Conservation (phyloP, 2,329 filamentous ascomycete species). For the Camptophora hylomeconis region DNA sequence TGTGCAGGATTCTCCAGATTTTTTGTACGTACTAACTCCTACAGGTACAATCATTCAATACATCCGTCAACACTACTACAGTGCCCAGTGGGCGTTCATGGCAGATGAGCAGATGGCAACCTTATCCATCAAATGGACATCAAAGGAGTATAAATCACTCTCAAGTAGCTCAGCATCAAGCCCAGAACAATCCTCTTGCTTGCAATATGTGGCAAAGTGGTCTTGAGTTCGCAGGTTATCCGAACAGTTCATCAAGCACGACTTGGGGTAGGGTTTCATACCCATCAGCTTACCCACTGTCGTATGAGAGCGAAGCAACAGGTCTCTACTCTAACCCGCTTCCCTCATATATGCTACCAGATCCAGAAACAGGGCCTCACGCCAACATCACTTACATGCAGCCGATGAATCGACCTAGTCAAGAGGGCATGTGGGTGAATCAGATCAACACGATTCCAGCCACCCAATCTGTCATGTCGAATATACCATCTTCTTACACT, state of each 20-base stretch:
- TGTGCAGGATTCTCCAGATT: slow-evolving; percentile 1
- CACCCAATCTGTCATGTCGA: slow-evolving; percentile 1
- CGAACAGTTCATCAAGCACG: neutral
- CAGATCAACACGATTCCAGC: slow-evolving; percentile 1
- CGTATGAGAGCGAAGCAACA: slow-evolving; percentile 25
- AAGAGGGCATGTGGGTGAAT: slow-evolving; percentile 5
- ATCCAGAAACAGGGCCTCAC: slow-evolving; percentile 14
- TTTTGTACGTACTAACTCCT: neutral
- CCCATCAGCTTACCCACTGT: slow-evolving; percentile 11
- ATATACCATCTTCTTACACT: slow-evolving; percentile 4
- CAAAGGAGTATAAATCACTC: neutral
- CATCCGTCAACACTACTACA: slow-evolving; percentile 2
- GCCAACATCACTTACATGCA: neutral
- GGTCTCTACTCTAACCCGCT: slow-evolving; percentile 22
- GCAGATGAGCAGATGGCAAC: slow-evolving; percentile 2
- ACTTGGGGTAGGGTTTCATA: slow-evolving; percentile 1
- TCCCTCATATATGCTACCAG: slow-evolving; percentile 24
- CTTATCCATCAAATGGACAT: slow-evolving; percentile 3
- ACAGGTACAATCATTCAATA: slow-evolving; percentile 3
- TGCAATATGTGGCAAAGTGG: slow-evolving; percentile 3
- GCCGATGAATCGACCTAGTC: neutral
- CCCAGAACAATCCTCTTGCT: neutral
- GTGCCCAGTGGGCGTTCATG: neutral
- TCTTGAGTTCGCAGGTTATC: slow-evolving; percentile 2
- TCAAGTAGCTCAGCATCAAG: neutral